Percentiles rank a stretch among this genome's conserved stretches.
phyloP scores from a whole-genome alignment of 225 moss, liverwort and hornwort genomes.

The Asterella californica region DNA sequence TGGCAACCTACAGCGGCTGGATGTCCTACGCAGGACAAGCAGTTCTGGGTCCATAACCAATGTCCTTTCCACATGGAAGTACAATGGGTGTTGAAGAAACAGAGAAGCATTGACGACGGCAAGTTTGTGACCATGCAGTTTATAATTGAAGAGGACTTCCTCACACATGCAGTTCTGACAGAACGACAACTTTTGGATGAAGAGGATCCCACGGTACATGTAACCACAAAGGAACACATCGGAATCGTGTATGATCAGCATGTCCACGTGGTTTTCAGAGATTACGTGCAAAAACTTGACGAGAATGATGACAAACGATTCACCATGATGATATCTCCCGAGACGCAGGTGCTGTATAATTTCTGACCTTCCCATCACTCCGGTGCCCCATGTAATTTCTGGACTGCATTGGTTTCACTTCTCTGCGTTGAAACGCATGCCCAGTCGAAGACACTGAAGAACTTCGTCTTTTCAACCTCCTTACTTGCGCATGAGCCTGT shows the following conservation, averaged over 20 bases:
- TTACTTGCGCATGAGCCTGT: no score
- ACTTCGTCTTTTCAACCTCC: no score
- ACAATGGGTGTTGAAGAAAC: conserved; percentile 62
- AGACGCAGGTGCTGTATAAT: conserved; percentile 31
- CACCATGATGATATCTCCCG: conserved; percentile 47
- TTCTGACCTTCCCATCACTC: neutral
- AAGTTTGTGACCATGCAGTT: conserved; percentile 45
- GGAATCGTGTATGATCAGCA: conserved; percentile 52
- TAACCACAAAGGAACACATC: conserved; percentile 63
- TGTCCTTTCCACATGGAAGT: conserved; percentile 74
- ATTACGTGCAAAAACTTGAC: conserved; percentile 46
- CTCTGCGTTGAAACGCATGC: no score
- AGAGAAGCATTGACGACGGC: conserved; percentile 33
- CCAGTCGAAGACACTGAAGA: no score
- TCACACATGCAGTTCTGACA: conserved; percentile 28
- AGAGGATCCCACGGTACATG: conserved; percentile 43
- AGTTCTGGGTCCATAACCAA: conserved; percentile 71
- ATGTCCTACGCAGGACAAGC: conserved; percentile 46
- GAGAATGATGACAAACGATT: conserved; percentile 21
- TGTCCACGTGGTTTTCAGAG: conserved; percentile 59
- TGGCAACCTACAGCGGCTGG: conserved; percentile 77
- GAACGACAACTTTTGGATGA: conserved; percentile 23
- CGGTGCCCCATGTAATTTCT: no score
- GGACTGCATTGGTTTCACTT: no score
- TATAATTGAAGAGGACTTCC: conserved; percentile 43